A percentile compares a stretch with the other conserved stretches of the same genome.
phyloP scores from a whole-genome alignment of 1,284 basidiomycete species.

The Irpex lacteus region DNA sequence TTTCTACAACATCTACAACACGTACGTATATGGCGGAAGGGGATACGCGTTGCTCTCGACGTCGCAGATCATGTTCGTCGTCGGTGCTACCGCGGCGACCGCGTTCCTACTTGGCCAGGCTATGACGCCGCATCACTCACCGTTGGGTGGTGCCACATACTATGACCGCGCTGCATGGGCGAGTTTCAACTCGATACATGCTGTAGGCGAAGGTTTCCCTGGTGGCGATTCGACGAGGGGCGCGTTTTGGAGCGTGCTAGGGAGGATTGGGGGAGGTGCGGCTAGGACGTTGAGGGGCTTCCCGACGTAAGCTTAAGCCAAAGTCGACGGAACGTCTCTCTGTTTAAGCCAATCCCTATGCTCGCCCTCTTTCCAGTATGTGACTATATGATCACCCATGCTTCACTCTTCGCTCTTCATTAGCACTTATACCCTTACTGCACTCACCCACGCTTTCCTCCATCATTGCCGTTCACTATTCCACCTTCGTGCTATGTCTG shows the following conservation, averaged over 20 bases:
- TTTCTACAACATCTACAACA: slow-evolving; percentile 84
- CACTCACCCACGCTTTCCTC: not conserved
- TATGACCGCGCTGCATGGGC: slow-evolving; percentile 78
- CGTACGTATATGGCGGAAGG: slow-evolving; percentile 58
- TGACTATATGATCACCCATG: no score
- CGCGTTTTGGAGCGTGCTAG: slow-evolving; percentile 57
- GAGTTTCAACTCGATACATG: slow-evolving; percentile 70
- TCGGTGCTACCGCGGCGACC: slow-evolving; percentile 56
- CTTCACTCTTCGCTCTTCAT: no score
- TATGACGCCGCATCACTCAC: slow-evolving; percentile 52
- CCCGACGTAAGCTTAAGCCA: slow-evolving; percentile 41
- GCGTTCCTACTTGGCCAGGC: slow-evolving; percentile 55
- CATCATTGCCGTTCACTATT: not conserved
- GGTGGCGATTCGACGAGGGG: slow-evolving; percentile 37
- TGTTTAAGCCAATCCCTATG: not conserved
- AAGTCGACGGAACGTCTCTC: no score
- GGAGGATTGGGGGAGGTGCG: slow-evolving; percentile 64
- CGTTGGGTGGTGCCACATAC: slow-evolving; percentile 67
- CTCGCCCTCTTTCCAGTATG: not conserved
- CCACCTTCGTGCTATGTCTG: not conserved
- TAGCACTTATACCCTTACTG: no score
- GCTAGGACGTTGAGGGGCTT: slow-evolving; percentile 69
- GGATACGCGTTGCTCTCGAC: slow-evolving; percentile 26
- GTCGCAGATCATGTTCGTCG: slow-evolving; percentile 46
- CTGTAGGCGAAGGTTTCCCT: slow-evolving; percentile 63